Base-by-base conservation (phyloP, 2,329 filamentous ascomycete species). In the Sodiomyces alkalinus region DNA sequence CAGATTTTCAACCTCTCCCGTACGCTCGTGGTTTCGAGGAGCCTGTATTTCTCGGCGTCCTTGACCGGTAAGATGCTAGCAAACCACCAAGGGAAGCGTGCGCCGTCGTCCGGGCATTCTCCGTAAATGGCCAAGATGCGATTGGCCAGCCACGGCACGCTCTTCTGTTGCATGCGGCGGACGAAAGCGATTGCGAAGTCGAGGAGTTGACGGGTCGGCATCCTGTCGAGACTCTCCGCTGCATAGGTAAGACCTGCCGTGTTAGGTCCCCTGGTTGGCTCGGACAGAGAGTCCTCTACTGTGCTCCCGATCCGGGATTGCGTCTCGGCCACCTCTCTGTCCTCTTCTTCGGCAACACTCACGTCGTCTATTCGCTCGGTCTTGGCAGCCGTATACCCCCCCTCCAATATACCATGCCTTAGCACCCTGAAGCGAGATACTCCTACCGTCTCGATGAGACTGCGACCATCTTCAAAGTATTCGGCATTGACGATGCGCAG, bases 21-120 rank as follows among this genome's bases (percentile, higher is more conserved):
- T 4, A 92, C 82, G 39, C 80, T 87, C 3, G 64, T 74, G 5
- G 77, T 79, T 9, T 62, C 62, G 10, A 94, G 54, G 13, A 94
- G 55, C 9, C 67, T 62, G 40, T 92, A 92, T 47, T 87, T 92
- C 42, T 90, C 78, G 17, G 72, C 58, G 16, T 90, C 80, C 10
- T 68, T 65, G 20, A 90, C 73, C 0, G 83, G 83, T 9, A 92
- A 52, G 13, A 90, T 74, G 43, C 73, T 81, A 7, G 80, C 85
- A 39, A 93, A 78, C 86, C 86, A 94, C 65, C 85, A 93, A 0
- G 85, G 80, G 39, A 93, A 90, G 2, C 71, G 49, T 3, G 74
- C 74, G 1, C 82, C 74, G 42, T 92, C 81, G 11, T 68, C 60
- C 0, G 83, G 85, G 13, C 76, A 77, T 33, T 79, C 70, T 9